Conservation (phyloP, 2,329 filamentous ascomycete genomes). For the Fusarium aywerte region DNA sequence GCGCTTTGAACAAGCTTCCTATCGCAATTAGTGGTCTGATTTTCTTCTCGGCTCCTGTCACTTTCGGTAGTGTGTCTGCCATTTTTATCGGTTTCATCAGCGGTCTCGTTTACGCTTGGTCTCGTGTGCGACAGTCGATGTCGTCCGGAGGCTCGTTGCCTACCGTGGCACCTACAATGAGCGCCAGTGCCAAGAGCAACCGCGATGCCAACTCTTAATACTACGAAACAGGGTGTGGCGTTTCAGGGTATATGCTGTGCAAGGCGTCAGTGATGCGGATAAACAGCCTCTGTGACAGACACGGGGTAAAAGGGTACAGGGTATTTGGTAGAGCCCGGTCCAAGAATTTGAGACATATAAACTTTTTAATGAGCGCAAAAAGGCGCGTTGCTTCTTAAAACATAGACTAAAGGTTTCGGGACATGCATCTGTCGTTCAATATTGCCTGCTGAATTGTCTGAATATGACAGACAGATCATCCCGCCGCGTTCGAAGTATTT, state of each 20-base stretch:
- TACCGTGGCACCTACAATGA: conserved; percentile 75
- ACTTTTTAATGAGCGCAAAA: conserved; percentile 30
- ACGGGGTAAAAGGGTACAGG: conserved; percentile 2
- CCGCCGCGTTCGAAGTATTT: neutral
- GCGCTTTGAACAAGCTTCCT: conserved; percentile 96
- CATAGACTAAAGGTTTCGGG: conserved; percentile 28
- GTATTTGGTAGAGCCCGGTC: neutral
- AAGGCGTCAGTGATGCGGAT: conserved; percentile 1
- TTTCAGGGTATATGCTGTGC: neutral
- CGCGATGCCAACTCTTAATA: conserved; percentile 76
- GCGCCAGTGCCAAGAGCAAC: conserved; percentile 91
- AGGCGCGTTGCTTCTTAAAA: conserved; percentile 3
- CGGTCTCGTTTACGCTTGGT: conserved; percentile 83
- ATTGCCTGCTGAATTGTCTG: neutral
- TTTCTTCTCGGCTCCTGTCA: conserved; percentile 96
- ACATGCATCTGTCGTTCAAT: neutral
- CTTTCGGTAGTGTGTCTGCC: conserved; percentile 89
- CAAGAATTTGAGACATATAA: conserved; percentile 17
- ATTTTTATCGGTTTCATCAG: conserved; percentile 92
- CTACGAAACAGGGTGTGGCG: neutral
- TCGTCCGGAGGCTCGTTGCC: conserved; percentile 73
- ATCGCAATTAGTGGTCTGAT: conserved; percentile 91
- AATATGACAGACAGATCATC: neutral
- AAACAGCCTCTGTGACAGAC: neutral
- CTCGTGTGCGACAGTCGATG: conserved; percentile 76